Evolutionary conservation across 768 basidiomycete species (phyloP).

Genomic region (Mycena alexandri): DNA sequence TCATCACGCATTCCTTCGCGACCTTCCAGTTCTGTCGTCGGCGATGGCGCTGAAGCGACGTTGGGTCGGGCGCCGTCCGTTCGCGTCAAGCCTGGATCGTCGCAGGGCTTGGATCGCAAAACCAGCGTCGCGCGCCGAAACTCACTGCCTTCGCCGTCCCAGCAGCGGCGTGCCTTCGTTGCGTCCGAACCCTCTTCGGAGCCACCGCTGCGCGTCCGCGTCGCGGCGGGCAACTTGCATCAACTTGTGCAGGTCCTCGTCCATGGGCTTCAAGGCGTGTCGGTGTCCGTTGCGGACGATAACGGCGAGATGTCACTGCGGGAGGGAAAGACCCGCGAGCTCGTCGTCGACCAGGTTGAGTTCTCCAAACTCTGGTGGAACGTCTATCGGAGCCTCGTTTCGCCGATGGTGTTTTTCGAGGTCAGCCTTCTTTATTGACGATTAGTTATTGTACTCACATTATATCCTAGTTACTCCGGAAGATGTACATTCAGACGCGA

Average conservation of each 20-base stretch:
- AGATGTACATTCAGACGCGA: constrained; percentile 73
- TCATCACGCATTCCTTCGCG: constrained; percentile 74
- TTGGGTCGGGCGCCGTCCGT: constrained; percentile 78
- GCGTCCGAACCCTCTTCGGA: constrained; percentile 75
- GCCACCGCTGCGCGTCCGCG: constrained; percentile 78
- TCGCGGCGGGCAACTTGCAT: constrained; percentile 84
- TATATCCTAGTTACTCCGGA: constrained; percentile 72
- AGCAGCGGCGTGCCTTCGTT: constrained; percentile 68
- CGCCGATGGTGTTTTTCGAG: constrained; percentile 88
- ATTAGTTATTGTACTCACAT: constrained; percentile 17
- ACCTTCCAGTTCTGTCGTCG: constrained; percentile 74
- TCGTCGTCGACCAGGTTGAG: constrained; percentile 79
- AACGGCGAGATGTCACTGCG: constrained; percentile 87
- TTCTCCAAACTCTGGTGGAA: constrained; percentile 88
- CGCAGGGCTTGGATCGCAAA: constrained; percentile 81
- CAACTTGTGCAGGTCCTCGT: constrained; percentile 81
- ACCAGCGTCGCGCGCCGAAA: constrained; percentile 79
- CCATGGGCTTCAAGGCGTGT: constrained; percentile 81
- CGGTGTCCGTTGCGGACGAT: constrained; percentile 86
- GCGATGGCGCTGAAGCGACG: constrained; percentile 57
- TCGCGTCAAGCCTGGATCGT: constrained; percentile 79
- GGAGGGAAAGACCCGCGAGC: constrained; percentile 79
- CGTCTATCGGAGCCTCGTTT: constrained; percentile 84
- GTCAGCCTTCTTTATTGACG: constrained; percentile 53
- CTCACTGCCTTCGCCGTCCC: constrained; percentile 83